Conservation (phyloP, 805 yeast species). For the Suhomyces kilbournensis region DNA sequence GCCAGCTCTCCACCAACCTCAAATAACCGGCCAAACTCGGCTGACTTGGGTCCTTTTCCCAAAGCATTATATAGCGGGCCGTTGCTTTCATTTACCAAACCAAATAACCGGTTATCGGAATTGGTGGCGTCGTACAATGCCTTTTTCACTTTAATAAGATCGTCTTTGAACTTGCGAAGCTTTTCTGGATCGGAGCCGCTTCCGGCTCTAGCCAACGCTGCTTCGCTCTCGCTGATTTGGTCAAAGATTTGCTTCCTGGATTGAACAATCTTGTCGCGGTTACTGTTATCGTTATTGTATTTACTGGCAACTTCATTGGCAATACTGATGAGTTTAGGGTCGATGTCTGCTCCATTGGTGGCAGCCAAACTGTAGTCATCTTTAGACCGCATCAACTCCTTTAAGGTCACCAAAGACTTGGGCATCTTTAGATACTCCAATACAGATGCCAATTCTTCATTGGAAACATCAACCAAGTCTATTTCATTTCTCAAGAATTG, state of each 20-base stretch:
- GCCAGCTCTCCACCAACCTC: slow-evolving; percentile 2
- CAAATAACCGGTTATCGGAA: slow-evolving; percentile 54
- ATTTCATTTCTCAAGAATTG: slow-evolving; percentile 67
- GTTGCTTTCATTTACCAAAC: slow-evolving; percentile 39
- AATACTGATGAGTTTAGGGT: slow-evolving; percentile 22
- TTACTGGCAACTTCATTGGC: slow-evolving; percentile 24
- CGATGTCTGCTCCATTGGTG: slow-evolving; percentile 20
- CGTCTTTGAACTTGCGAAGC: slow-evolving; percentile 41
- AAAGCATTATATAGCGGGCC: slow-evolving; percentile 22
- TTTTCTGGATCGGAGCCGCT: slow-evolving; percentile 5
- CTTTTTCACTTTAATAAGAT: slow-evolving; percentile 54
- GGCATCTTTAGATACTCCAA: slow-evolving; percentile 81
- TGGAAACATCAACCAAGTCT: slow-evolving; percentile 72
- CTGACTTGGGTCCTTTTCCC: slow-evolving; percentile 41
- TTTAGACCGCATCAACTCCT: slow-evolving; percentile 28
- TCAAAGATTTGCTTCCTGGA: slow-evolving; percentile 37
- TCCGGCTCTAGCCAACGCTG: slow-evolving; percentile 9
- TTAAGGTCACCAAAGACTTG: slow-evolving; percentile 54
- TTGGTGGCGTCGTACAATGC: slow-evolving; percentile 59
- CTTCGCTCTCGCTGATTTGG: slow-evolving; percentile 34
- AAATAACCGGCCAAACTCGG: slow-evolving; percentile 36
- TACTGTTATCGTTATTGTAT: slow-evolving; percentile 33
- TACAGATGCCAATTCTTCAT: slow-evolving; percentile 74
- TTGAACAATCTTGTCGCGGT: slow-evolving; percentile 25
- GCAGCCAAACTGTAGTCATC: slow-evolving; percentile 6